These are phyloP conservation scores for Hypoxylon sp. DNA, from an alignment of 2,329 filamentous ascomycete genomes.

Conservation along the genomic window DNA sequence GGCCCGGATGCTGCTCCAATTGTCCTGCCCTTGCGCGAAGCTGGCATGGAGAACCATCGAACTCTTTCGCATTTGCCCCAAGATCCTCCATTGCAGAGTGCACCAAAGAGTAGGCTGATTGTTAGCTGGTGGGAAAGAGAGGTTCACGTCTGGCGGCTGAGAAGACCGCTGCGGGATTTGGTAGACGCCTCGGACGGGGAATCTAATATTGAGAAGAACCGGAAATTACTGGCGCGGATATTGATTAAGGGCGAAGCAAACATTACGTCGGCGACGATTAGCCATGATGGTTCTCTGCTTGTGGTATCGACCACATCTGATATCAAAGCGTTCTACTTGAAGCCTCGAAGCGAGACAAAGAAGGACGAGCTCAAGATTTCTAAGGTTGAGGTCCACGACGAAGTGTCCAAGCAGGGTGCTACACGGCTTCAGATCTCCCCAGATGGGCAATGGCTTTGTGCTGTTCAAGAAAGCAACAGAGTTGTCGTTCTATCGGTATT, in stretches of 20 bases:
- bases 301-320: conserved; percentile 81
- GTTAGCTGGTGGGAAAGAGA: conserved; percentile 95
- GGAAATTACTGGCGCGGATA: conserved; percentile 78
- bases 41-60: conserved; percentile 84
- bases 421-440: conserved; percentile 78
- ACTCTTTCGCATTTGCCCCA: conserved; percentile 89
- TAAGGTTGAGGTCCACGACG: conserved; percentile 75
- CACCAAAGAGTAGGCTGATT: conserved; percentile 79
- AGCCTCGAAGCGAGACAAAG: conserved; percentile 64
- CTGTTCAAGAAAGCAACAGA: conserved; percentile 73
- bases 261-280: conserved; percentile 82
- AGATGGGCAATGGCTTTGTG: conserved; percentile 77
- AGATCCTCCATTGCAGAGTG: conserved; percentile 78
- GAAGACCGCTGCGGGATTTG: conserved; percentile 63
- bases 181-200: conserved; percentile 59
- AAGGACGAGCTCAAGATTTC: conserved; percentile 77
- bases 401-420: conserved; percentile 74
- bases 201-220: conserved; percentile 65
- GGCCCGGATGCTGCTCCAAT: conserved; percentile 89
- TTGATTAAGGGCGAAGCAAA: conserved; percentile 82
- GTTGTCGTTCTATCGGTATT: conserved; percentile 67
- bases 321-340: conserved; percentile 83
- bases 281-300: conserved; percentile 78
- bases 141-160: conserved; percentile 82
- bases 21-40: conserved; percentile 83